Evolutionary conservation across 805 yeast genomes (phyloP).

Genomic region (Saccharomycopsis fibuligera): DNA sequence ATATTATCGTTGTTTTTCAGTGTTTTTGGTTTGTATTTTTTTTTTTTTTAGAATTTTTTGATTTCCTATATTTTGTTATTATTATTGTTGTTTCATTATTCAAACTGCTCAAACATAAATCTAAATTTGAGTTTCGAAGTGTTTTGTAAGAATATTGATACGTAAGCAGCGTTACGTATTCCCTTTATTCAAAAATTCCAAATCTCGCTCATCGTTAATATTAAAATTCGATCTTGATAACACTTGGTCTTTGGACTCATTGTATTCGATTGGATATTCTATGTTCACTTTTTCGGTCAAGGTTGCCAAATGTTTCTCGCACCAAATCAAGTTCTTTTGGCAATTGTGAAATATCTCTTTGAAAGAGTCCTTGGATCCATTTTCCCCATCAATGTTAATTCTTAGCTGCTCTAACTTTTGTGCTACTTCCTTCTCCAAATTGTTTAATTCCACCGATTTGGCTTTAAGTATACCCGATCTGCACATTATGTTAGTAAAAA

Average conservation of each 20-base stretch:
- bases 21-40: background rate
- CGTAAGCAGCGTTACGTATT: too few relatives aligned
- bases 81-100: background rate
- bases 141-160: background rate
- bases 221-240: constrained; percentile 10
- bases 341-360: constrained; percentile 11
- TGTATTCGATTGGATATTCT: constrained; percentile 20
- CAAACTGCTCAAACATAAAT: background rate
- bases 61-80: background rate
- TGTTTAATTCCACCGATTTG: constrained; percentile 19
- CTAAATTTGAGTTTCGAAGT: background rate
- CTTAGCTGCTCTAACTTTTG: constrained; percentile 9
- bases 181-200: constrained; percentile 5
- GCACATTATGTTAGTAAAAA: background rate
- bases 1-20: background rate
- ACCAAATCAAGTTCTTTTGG: constrained; percentile 15
- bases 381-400: constrained; percentile 13
- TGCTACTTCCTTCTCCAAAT: constrained; percentile 12
- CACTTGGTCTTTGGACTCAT: constrained; percentile 18
- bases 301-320: constrained; percentile 12
- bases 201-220: constrained; percentile 10
- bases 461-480: constrained; percentile 20
- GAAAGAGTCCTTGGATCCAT: constrained; percentile 10
- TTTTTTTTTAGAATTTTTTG: background rate
- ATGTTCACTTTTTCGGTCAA: constrained; percentile 7